phyloP scores from a whole-genome alignment of 208 protist genomes.

The Histomonas meleagridis region DNA sequence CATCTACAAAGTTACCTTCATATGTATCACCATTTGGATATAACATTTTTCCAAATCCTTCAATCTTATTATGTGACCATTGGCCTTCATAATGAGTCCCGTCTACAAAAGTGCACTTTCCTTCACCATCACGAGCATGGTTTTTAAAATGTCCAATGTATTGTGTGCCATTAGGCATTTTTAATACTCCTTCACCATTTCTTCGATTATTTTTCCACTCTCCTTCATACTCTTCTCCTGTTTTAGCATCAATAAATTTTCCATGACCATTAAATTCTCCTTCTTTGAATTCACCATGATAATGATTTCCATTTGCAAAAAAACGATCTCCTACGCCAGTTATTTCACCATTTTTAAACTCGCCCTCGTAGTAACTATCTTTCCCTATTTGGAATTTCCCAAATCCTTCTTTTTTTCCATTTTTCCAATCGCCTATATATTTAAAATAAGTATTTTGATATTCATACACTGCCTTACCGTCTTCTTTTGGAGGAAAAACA shows the following conservation, averaged over 20 bases:
- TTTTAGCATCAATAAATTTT: background rate
- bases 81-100: conserved; percentile 4
- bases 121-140: background rate
- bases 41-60: conserved; percentile 1
- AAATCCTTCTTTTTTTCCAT: conserved; percentile 21
- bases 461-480: background rate
- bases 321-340: background rate
- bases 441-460: background rate
- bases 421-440: conserved; percentile 16
- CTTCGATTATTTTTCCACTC: conserved; percentile 1
- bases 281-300: background rate
- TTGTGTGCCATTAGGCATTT: background rate
- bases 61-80: background rate
- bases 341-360: conserved; percentile 2
- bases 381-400: background rate
- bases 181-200: background rate
- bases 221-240: background rate
- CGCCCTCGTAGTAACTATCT: conserved; percentile 23
- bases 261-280: background rate
- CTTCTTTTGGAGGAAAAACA: conserved; percentile 12
- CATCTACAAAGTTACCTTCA: background rate
- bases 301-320: background rate
- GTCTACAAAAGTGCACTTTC: background rate
- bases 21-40: conserved; percentile 30
- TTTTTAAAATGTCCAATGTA: background rate